Percentiles rank a stretch among this genome's conserved stretches.
phyloP scores from a whole-genome alignment of 148 eudicot genomes.

The Rhododendron williamsianum region DNA sequence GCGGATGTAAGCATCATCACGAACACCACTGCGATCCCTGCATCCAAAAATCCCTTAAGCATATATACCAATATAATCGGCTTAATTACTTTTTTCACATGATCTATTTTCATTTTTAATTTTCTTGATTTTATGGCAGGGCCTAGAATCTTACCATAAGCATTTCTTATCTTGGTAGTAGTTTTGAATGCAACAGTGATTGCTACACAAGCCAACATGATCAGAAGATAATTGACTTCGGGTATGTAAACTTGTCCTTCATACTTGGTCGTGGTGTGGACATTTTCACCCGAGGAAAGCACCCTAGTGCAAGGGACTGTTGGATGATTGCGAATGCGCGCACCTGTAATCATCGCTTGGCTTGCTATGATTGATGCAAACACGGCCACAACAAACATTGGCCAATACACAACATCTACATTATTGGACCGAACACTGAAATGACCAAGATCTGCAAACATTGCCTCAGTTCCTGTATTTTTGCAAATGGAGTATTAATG shows the following conservation, averaged over 20 bases:
- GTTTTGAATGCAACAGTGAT: conserved; percentile 43
- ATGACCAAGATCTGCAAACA: conserved; percentile 28
- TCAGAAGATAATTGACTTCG: conserved; percentile 38
- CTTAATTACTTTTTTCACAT: too few relatives aligned
- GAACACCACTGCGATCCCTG: conserved; percentile 42
- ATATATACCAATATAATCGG: too few relatives aligned
- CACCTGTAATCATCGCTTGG: conserved; percentile 52
- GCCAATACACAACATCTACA: conserved; percentile 7
- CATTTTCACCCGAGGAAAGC: conserved; percentile 42
- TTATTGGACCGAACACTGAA: conserved; percentile 15
- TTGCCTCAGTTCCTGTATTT: conserved; percentile 22
- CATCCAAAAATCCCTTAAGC: neutral
- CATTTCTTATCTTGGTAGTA: conserved; percentile 43
- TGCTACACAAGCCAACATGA: conserved; percentile 35
- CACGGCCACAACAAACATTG: conserved; percentile 24
- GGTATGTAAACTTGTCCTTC: conserved; percentile 56
- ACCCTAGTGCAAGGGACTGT: conserved; percentile 46
- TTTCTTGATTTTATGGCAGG: neutral
- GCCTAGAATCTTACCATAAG: conserved; percentile 25
- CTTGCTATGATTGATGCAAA: conserved; percentile 54
- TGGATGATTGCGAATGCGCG: conserved; percentile 44
- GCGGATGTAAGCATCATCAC: conserved; percentile 35
- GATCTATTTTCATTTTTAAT: too few relatives aligned
- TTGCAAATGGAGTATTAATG: too few relatives aligned
- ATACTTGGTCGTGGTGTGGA: conserved; percentile 41